Evolutionary conservation across 176 grass and related monocot genomes (phyloP).

Genomic region (Oryza brachyantha): DNA sequence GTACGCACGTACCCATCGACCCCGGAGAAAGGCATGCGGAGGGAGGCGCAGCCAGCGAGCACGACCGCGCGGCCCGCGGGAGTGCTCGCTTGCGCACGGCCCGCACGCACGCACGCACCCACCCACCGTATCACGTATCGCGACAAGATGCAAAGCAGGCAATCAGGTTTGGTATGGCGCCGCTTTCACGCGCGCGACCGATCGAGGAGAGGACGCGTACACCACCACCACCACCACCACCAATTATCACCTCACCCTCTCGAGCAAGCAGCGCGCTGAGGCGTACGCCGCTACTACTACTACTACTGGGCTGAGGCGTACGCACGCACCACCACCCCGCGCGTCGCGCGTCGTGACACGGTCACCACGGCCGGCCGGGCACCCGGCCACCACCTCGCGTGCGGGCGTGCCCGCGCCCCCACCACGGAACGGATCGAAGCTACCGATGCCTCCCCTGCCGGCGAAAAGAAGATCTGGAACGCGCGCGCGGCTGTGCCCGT

Average conservation of each 20-base stretch:
- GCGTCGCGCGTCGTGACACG: too few species aligned
- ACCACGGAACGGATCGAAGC: background rate
- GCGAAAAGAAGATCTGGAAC: background rate
- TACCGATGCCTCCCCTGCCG: background rate
- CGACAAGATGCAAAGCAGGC: background rate
- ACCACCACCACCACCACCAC: background rate
- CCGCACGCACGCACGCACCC: background rate
- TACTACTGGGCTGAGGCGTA: background rate
- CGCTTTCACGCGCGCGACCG: background rate
- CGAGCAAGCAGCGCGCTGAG: background rate
- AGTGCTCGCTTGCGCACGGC: too few species aligned
- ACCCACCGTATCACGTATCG: background rate
- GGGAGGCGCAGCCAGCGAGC: too few species aligned
- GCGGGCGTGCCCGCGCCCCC: too few species aligned
- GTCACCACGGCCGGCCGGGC: too few species aligned
- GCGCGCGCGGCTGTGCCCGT: too few species aligned
- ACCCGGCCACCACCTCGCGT: too few species aligned
- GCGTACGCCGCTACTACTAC: background rate
- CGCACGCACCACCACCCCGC: background rate
- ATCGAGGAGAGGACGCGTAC: background rate
- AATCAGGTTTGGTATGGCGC: background rate
- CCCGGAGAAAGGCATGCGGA: background rate
- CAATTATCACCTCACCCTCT: background rate
- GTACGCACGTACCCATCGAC: background rate
- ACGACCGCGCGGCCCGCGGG: background rate